Base-by-base conservation (phyloP, 805 yeast species). In the Yamadazyma sp. region DNA sequence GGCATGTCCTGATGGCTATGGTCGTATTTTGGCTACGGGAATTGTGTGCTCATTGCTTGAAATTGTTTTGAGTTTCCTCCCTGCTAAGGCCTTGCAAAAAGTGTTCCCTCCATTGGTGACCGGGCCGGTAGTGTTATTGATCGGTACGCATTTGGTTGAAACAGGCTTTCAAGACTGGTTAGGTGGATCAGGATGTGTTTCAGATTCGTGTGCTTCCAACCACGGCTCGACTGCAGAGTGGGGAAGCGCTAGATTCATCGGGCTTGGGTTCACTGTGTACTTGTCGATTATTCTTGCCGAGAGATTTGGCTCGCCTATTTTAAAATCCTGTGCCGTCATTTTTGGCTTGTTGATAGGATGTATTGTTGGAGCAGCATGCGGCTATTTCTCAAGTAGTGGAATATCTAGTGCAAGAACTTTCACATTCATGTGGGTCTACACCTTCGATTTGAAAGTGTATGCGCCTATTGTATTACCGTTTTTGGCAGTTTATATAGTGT, bases 291-390 rank as follows among this genome's bases (percentile, higher is more conserved):
- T 89, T 40, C 38, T 87, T 21, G 75, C 84, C 53, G 96, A 90
- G 60, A 78, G 79, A 57, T 89, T 84, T 74, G 97, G 97, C 18
- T 79, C 96, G 14, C 97, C 97, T 38, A 84, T 89, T 53, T 84
- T 89, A 93, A 87, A 84, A 56, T 84, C 95, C 2, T 88, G 96
- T 73, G 93, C 96, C 1, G 95, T 89, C 35, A 84, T 89, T 49
- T 64, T 82, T 26, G 96, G 96, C 24, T 68, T 89, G 41, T 64
- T 90, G 18, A 79, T 86, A 24, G 96, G 96, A 21, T 88, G 96
- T 68, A 84, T 89, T 44, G 93, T 89, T 32, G 95, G 93, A 24
- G 95, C 95, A 42, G 96, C 91, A 6, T 76, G 84, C 59, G 90
- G 90, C 19, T 89, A 89, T 66, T 89, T 88, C 56, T 63, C 69